Conservation (phyloP, 1,284 basidiomycete species). For the Omphalotus olearius region DNA sequence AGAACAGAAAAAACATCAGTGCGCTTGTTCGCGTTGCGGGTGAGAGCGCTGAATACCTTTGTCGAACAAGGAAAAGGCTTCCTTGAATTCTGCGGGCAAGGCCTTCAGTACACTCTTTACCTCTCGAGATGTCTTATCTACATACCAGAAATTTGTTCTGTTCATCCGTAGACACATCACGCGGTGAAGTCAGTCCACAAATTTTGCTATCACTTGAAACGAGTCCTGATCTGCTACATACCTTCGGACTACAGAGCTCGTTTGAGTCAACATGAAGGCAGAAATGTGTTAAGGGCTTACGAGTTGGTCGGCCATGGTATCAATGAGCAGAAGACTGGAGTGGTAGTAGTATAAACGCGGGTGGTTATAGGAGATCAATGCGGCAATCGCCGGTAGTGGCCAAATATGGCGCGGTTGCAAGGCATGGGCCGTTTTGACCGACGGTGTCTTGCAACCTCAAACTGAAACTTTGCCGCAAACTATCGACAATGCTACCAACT, state of each 20-base stretch:
- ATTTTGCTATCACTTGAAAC: not conserved
- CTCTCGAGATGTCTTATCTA: conserved; percentile 16
- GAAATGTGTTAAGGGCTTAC: conserved; percentile 61
- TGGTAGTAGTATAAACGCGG: not conserved
- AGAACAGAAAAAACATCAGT: conserved; percentile 19
- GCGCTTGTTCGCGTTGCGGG: not conserved
- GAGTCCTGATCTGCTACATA: conserved; percentile 3
- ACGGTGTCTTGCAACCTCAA: too few relatives aligned
- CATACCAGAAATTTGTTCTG: conserved; percentile 43
- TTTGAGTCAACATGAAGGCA: conserved; percentile 48
- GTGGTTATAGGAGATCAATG: conserved; percentile 1
- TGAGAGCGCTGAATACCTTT: conserved; percentile 55
- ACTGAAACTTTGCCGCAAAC: too few relatives aligned
- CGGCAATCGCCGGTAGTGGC: conserved; percentile 5
- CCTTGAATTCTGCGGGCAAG: conserved; percentile 65
- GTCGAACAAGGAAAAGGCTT: conserved; percentile 93
- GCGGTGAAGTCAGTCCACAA: not conserved
- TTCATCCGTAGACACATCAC: too few relatives aligned
- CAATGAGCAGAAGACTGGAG: not conserved
- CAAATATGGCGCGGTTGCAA: not conserved
- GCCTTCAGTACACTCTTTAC: conserved; percentile 1
- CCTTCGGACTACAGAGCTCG: conserved; percentile 20
- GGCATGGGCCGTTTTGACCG: too few relatives aligned
- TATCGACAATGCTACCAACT: too few relatives aligned
- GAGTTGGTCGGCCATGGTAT: conserved; percentile 29